These are phyloP conservation scores for Exophiala lecanii-corni DNA, from an alignment of 2,329 filamentous ascomycete genomes.

Conservation along the genomic window DNA sequence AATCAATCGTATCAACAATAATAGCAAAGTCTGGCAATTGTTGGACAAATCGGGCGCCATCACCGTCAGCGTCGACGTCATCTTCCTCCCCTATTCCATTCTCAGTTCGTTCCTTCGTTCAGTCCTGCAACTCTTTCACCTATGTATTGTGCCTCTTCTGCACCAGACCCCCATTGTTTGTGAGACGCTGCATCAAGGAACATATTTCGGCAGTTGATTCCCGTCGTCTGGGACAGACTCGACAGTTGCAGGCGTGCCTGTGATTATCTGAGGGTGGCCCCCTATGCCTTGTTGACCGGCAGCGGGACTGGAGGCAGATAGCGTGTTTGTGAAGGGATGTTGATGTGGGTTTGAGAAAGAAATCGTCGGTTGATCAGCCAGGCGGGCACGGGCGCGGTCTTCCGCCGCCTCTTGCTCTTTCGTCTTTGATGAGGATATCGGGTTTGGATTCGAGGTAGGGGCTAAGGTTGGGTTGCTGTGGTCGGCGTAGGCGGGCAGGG, in stretches of 20 bases:
- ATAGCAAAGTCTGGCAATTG: too few species aligned
- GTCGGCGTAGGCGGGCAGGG: neutral
- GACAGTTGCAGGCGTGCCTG: neutral
- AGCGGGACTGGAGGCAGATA: neutral
- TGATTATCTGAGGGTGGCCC: too few species aligned
- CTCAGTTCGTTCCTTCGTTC: too few species aligned
- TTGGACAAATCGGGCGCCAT: too few species aligned
- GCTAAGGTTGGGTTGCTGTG: neutral
- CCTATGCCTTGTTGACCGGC: too few species aligned
- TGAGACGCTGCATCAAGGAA: conserved; percentile 5
- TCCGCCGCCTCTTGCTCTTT: conserved; percentile 18
- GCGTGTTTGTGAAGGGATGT: too few species aligned
- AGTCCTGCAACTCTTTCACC: too few species aligned
- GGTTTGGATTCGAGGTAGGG: neutral
- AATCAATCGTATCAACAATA: too few species aligned
- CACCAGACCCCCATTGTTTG: too few species aligned
- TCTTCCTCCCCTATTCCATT: too few species aligned
- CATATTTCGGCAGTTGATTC: conserved; percentile 11
- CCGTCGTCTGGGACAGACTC: conserved; percentile 5
- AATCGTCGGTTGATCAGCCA: neutral
- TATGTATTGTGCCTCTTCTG: too few species aligned
- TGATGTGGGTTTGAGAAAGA: neutral
- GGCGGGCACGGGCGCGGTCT: conserved; percentile 8
- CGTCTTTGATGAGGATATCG: neutral
- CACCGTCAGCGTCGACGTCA: too few species aligned